Base-by-base conservation (phyloP, 169 alveolate genomes). In the Cryptosporidium muris region DNA sequence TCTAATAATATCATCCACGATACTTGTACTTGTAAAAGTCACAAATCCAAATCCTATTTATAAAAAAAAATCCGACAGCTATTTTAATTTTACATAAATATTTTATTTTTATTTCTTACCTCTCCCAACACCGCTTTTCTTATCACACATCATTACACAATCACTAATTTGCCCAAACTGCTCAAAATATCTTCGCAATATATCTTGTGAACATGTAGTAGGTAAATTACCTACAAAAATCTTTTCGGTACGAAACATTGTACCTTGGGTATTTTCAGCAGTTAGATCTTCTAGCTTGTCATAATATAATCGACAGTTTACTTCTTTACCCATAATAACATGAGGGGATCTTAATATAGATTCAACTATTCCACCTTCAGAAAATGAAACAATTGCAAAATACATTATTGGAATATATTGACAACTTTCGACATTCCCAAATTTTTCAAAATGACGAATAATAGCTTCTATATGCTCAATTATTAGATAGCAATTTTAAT, bases 161-260 rank as follows among this genome's bases (percentile, higher is more conserved):
- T 92, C 97, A 66, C 91, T 93, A 11, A 96, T 93, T 5, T 89
- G 92, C 8, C 99, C 99, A 81, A 81, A 96, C 63, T 91, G 88
- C 16, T 64, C 88, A 88, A 95, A 95, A 81, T 89, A 95, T 11
- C 92, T 92, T 47, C 85, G 54, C 8, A 74, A 88, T 51, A 96
- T 91, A 67, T 94, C 95, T 66, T 91, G 93, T 88, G 91, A 45
- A 54, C 85, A 74, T 4, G 85, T 74, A 43, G 85, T 74, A 45
- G 85, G 89, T 34, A 96, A 91, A 47, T 97, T 97, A 34, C 99
- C 98, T 38, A 95, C 97, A 89, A 96, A 96, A 34, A 95, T 92
- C 43, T 95, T 89, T 49, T 74, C 85, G 4, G 85, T 74, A 43
- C 74, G 54, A 40, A 74, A 74, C 85, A 74, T 74, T 12, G 85